Conservation (phyloP, 1,284 basidiomycete genomes). For the Papiliotrema terrestris region DNA sequence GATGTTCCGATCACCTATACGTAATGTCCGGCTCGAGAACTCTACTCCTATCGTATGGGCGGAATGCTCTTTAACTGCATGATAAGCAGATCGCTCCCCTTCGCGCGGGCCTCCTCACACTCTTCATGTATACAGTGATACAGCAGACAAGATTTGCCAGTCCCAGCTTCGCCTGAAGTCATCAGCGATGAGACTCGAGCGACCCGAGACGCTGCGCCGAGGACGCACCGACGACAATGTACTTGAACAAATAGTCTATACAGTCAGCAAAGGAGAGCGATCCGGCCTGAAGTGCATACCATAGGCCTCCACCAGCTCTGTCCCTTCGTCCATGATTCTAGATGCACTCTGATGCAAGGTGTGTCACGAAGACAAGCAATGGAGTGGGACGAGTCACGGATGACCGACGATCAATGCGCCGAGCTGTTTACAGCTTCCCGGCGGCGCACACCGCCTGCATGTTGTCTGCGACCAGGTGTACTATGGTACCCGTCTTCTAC, state of each 20-base stretch:
- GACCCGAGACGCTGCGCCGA: background rate
- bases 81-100: background rate
- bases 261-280: background rate
- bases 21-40: constrained; percentile 83
- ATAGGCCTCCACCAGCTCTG: constrained; percentile 88
- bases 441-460: too few species aligned
- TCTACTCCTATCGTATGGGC: constrained; percentile 98
- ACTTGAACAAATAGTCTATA: constrained; percentile 93
- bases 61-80: constrained; percentile 86
- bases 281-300: too few species aligned
- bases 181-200: constrained; percentile 5
- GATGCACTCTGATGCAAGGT: background rate
- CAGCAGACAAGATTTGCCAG: constrained; percentile 92
- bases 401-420: too few species aligned
- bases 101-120: constrained; percentile 59
- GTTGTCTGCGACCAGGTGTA: too few species aligned
- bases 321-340: constrained; percentile 55
- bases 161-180: constrained; percentile 80
- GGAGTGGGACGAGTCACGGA: background rate
- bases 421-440: too few species aligned
- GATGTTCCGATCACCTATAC: constrained; percentile 85
- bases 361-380: background rate
- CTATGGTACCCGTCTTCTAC: too few species aligned
- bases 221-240: constrained; percentile 81
- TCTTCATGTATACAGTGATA: constrained; percentile 94